Base-by-base conservation (phyloP, 345 rosid species). In the Lumnitzera racemosa region DNA sequence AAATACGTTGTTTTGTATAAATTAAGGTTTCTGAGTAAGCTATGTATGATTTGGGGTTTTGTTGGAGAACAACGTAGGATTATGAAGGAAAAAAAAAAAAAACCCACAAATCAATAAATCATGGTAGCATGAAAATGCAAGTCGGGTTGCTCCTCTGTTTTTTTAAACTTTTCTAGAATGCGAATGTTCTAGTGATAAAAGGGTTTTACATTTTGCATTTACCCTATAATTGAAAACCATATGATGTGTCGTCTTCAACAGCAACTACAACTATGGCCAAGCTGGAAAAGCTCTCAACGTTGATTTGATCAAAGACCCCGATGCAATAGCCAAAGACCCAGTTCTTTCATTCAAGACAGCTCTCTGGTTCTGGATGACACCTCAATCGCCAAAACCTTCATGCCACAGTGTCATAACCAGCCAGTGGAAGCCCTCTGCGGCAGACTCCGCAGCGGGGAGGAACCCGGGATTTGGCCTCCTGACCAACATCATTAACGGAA, bases 281-380 rank as follows among this genome's bases (percentile, higher is more conserved):
- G 77, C 67, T 4, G 77, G 73, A 3, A 61, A 15, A 52, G 70
- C 73, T 47, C 52, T 73, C 12, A 51, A 52, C 2, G n/a, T 0
- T 7, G 53, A 68, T 55, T 24, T 73, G 47, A 3, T 73, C 14
- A 14, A 2, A 15, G 16, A 73, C 43, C 77, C 77, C 0, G 69
- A 73, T 13, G 56, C 49, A 1, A 73, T 64, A 12, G 70, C 72
- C 9, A 73, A 41, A 15, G 67, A 68, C 25, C 53, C 70, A 0
- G 48, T 11, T 12, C 36, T 73, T 13, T 68, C 77, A 2, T 68
- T 73, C 70, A 73, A 51, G 76, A 73, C 72, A 1, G 76, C 76
- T 0, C 49, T 68, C 15, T 73, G 73, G 77, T 73, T 68, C 67
- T 73, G 77, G 77, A 73, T 68, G 77, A 73, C 77, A 3, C 70